Evolutionary conservation across 192 early-diverging fungal genomes (phyloP).

Genomic region (Backusella liffmaniae): DNA sequence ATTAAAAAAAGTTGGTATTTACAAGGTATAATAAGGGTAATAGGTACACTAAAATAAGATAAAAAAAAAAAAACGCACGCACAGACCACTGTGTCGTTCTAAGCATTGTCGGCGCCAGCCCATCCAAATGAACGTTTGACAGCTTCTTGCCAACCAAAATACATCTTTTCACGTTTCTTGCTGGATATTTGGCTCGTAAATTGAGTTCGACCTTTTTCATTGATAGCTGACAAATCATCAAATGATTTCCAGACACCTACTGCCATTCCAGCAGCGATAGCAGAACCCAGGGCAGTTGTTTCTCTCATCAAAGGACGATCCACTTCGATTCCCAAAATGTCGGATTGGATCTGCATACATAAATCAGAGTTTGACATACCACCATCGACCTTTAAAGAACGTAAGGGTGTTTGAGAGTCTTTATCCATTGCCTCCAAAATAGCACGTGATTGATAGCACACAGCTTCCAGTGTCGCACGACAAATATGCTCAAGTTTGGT

Average conservation of each 20-base stretch:
- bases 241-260: slow-evolving; percentile 64
- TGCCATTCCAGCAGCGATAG: slow-evolving; percentile 82
- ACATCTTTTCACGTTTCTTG: slow-evolving; percentile 58
- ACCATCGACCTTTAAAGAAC: slow-evolving; percentile 83
- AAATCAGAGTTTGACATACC: slow-evolving; percentile 89
- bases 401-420: slow-evolving; percentile 67
- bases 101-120: slow-evolving; percentile 24
- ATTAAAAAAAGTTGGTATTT: not conserved
- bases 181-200: slow-evolving; percentile 43
- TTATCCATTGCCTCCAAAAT: slow-evolving; percentile 87
- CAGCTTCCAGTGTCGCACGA: slow-evolving; percentile 85
- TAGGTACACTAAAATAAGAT: not conserved
- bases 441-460: slow-evolving; percentile 87
- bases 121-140: slow-evolving; percentile 67
- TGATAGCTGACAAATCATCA: slow-evolving; percentile 45
- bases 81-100: too few species aligned
- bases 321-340: slow-evolving; percentile 79
- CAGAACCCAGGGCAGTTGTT: slow-evolving; percentile 90
- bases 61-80: too few species aligned
- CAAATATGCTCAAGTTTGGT: slow-evolving; percentile 82
- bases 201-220: slow-evolving; percentile 41
- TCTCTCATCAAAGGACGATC: slow-evolving; percentile 85
- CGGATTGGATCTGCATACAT: slow-evolving; percentile 91
- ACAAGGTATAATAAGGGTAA: not conserved
- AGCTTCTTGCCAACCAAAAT: slow-evolving; percentile 70